phyloP scores from a whole-genome alignment of 2,329 filamentous ascomycete species.

The Penicillium brevicompactum region DNA sequence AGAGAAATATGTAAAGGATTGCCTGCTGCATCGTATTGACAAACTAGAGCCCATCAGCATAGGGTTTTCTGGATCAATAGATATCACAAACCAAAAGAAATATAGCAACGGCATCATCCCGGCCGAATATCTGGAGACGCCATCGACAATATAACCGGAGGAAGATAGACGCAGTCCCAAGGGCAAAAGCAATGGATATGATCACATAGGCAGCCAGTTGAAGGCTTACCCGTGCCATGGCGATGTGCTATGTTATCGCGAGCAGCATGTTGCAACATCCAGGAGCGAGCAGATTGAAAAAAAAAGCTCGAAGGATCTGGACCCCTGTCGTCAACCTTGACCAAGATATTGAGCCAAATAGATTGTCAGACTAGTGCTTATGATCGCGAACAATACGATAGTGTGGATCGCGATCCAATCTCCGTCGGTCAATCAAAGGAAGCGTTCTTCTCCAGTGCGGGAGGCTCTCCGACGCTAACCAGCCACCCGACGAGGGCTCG shows the following conservation, averaged over 20 bases:
- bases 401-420: not conserved
- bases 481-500: not conserved
- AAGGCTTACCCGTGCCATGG: not conserved
- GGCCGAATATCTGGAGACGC: not conserved
- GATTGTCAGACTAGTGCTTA: not conserved
- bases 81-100: not conserved
- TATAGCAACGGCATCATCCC: not conserved
- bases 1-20: not conserved
- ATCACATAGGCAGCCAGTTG: not conserved
- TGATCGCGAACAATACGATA: not conserved
- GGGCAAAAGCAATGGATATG: not conserved
- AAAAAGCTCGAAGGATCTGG: not conserved
- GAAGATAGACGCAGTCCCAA: not conserved
- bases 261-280: not conserved
- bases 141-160: not conserved
- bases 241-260: not conserved
- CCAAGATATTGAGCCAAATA: not conserved
- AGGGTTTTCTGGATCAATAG: rapidly evolving
- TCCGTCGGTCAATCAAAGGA: not conserved
- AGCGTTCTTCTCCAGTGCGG: not conserved
- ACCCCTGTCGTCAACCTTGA: not conserved
- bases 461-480: not conserved
- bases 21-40: not conserved
- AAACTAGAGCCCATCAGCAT: not conserved
- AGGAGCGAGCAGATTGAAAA: not conserved